Evolutionary conservation across 202 grass and related monocot genomes (phyloP), one percentile per base, ranked within the genome.

Genomic region (Panicum hallii): DNA sequence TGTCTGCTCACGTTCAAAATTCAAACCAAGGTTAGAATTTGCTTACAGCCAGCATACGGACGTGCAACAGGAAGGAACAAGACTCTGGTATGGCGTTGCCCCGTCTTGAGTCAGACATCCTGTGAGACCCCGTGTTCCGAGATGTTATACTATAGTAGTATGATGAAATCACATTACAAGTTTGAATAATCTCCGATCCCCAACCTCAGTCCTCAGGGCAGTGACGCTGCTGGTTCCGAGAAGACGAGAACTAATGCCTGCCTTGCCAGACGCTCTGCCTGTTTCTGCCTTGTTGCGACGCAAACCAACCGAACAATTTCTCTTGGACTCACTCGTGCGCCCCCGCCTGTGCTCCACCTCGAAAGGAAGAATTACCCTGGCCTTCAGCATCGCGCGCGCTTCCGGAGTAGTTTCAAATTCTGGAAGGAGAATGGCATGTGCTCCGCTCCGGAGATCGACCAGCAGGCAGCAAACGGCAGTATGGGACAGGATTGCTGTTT

Each of bases 51-150:
- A 22, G 11, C 4, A 6, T 34, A 28, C 23, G 32, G 78, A 23
- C 78, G 40, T 45, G 38, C 7, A 70, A 32, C 65, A 57, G 45
- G 19, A 30, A 57, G 44, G 19, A 30, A 61, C 57, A 61, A 13
- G 57, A 60, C 57, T 83, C 13, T 52, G 81, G 50, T 65, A 43
- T 52, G 58, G 70, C 44, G 26, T 65, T 54, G 14, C 70, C 26
- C 58, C 47, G 20, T 65, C 65, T 53, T 30, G 70, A 63, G 30
- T 14, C 7, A 52, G 20, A 75, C 65, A 73, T 72, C 50, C 44
- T 49, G 23, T 53, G 26, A 73, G 26, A 73, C 64, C 26, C 45
- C 32, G 63, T 9, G 28, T 34, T 38, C 7, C 69, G 44, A 52
- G 81, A 23, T 40, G 26, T 28, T 56, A 56, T 26, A 63, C 26